Evolutionary conservation across 2,329 filamentous ascomycete genomes (phyloP), one percentile per base, ranked within the genome.

Genomic region (Aspergillus sp.): DNA sequence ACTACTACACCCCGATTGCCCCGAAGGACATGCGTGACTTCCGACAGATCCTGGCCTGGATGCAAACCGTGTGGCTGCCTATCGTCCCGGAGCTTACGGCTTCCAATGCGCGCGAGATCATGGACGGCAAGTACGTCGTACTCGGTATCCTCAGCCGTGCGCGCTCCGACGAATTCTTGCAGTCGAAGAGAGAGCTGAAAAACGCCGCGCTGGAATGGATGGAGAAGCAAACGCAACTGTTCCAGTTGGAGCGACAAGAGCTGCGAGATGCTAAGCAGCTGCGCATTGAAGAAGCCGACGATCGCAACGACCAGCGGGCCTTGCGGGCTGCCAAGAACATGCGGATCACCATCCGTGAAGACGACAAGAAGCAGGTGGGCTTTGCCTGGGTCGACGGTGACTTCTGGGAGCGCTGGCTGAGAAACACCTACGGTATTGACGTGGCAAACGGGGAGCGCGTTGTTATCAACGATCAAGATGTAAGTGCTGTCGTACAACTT

Each of bases 311-410:
- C 73, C 88, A 97, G 75, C 87, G 93, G 54, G 94, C 91, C 11
- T 78, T 97, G 60, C 85, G 92, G 42, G 85, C 90, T 49, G 96
- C 95, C 39, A 99, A 99, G 82, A 89, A 87, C 65, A 96, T 96
- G 71, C 87, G 88, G 32, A 93, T 99, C 73, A 91, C 92, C 68
- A 96, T 97, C 86, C 90, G 94, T 68, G 90, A 90, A 72, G 86
- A 91, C 55, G 88, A 92, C 71, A 89, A 89, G 67, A 96, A 94
- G 75, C 90, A 96, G 73, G 92, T 98, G 47, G 86, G 87, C 9
- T 99, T 99, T 76, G 95, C 95, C 12, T 99, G 95, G 95, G 92
- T 98, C 12, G 95, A 99, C 73, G 92, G 93, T 54, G 86, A 91
- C 7, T 98, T 98, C 76, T 99, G 95, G 95, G 93, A 98, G 77